Evolutionary conservation across 371 early-diverging fungal genomes (phyloP).

Genomic region (Mucor velutinosus): DNA sequence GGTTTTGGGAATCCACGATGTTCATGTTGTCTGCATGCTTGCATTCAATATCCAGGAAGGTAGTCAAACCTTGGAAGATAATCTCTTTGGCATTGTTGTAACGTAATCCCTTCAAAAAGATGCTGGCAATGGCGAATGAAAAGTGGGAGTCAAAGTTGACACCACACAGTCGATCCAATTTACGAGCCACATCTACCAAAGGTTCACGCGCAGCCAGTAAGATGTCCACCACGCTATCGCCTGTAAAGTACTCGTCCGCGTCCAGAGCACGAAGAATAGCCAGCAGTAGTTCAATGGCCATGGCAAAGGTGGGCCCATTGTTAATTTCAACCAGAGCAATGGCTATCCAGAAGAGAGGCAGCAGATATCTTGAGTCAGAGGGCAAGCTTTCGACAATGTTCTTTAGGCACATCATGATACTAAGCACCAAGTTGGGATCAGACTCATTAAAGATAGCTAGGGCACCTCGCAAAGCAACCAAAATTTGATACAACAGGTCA

Average conservation of each 20-base stretch:
- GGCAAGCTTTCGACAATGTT: constrained; percentile 84
- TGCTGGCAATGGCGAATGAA: constrained; percentile 82
- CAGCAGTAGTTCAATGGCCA: constrained; percentile 71
- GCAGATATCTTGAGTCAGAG: constrained; percentile 77
- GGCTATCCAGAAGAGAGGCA: constrained; percentile 89
- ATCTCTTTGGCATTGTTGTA: constrained; percentile 73
- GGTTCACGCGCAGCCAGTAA: constrained; percentile 76
- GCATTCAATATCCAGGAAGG: constrained; percentile 74
- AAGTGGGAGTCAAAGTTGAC: constrained; percentile 87
- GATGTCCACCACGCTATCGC: constrained; percentile 64
- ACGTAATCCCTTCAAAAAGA: constrained; percentile 82
- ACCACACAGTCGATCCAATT: constrained; percentile 75
- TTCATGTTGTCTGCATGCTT: constrained; percentile 42
- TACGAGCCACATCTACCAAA: constrained; percentile 65
- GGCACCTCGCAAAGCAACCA: constrained; percentile 85
- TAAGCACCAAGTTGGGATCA: constrained; percentile 74
- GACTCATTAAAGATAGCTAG: constrained; percentile 83
- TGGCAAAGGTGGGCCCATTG: constrained; percentile 74
- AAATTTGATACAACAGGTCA: constrained; percentile 84
- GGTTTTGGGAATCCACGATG: constrained; percentile 49
- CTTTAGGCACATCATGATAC: constrained; percentile 87
- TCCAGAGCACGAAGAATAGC: constrained; percentile 79
- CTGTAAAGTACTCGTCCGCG: constrained; percentile 70
- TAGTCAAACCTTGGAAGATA: constrained; percentile 71
- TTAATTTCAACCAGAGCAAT: constrained; percentile 86